Percentiles rank a stretch among this genome's conserved stretches.
Evolutionary conservation across 2,329 filamentous ascomycete genomes (phyloP).

Genomic region (Diaporthe destruens): DNA sequence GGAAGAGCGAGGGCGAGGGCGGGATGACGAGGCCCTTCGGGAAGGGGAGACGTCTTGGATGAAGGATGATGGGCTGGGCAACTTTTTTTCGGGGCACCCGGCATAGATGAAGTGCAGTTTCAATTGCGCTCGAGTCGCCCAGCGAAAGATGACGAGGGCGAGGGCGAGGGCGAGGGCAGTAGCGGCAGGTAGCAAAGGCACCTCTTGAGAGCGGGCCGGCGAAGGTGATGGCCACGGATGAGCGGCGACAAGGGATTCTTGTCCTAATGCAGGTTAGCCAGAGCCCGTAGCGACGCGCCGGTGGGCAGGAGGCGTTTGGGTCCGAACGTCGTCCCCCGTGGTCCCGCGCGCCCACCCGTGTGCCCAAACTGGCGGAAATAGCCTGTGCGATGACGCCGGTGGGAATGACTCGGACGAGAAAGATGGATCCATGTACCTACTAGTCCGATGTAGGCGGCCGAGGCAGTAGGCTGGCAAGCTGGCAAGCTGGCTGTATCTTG

Average conservation of each 20-base stretch:
- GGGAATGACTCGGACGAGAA: conserved; percentile 11
- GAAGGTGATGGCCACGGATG: conserved; percentile 4
- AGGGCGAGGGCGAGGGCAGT: neutral
- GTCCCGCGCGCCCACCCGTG: conserved; percentile 13
- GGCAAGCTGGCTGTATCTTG: conserved; percentile 1
- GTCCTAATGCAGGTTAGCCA: conserved; percentile 20
- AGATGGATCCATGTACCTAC: conserved; percentile 5
- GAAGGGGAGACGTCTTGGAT: neutral
- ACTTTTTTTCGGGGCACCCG: neutral
- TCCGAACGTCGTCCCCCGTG: conserved; percentile 9
- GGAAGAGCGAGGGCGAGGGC: neutral
- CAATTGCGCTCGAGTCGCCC: conserved; percentile 5
- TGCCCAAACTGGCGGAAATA: conserved; percentile 31
- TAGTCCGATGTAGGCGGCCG: neutral
- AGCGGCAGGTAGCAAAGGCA: neutral
- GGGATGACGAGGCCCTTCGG: neutral
- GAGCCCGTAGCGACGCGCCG: conserved; percentile 21
- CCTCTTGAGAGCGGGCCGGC: neutral
- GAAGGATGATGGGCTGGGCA: neutral
- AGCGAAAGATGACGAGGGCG: neutral
- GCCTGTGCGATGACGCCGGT: neutral
- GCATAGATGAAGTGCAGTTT: neutral
- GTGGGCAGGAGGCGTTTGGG: conserved; percentile 21
- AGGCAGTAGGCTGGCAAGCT: neutral
- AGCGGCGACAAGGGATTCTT: conserved; percentile 19